A percentile compares a stretch with the other conserved stretches of the same genome.
Conservation (phyloP, 768 basidiomycete genomes). For the Suillus sp. region DNA sequence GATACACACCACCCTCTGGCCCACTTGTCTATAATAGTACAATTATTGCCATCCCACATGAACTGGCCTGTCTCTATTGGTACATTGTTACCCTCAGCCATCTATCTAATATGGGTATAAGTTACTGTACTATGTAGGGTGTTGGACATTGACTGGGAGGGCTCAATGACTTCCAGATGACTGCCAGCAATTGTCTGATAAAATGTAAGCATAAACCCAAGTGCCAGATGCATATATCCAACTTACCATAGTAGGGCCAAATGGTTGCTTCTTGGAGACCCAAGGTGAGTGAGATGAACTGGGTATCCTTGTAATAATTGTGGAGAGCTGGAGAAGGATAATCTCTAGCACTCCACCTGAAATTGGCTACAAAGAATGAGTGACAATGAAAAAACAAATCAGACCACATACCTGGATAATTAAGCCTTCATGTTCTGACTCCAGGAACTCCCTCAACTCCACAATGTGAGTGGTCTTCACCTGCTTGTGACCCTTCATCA, state of each 20-base stretch:
- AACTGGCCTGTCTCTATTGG: background rate
- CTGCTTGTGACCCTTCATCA: no score
- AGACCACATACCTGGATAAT: background rate
- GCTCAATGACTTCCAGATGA: background rate
- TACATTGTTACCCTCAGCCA: background rate
- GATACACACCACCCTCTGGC: background rate
- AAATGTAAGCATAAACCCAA: background rate
- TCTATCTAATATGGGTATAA: background rate
- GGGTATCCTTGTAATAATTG: background rate
- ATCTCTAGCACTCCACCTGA: background rate
- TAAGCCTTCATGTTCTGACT: background rate
- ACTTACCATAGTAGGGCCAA: background rate
- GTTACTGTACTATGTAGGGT: no score
- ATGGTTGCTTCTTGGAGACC: background rate
- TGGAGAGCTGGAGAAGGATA: background rate
- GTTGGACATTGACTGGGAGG: background rate
- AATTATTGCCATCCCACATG: background rate
- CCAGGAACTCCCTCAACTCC: background rate
- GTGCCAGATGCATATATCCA: background rate
- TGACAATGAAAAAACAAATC: background rate
- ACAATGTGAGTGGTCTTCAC: no score
- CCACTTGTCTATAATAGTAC: background rate
- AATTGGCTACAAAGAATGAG: background rate
- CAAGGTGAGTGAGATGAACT: background rate
- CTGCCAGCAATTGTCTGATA: background rate